Evolutionary conservation across 257 asterid genomes (phyloP), one percentile per base, ranked within the genome.

Genomic region (Cordia subcordata): DNA sequence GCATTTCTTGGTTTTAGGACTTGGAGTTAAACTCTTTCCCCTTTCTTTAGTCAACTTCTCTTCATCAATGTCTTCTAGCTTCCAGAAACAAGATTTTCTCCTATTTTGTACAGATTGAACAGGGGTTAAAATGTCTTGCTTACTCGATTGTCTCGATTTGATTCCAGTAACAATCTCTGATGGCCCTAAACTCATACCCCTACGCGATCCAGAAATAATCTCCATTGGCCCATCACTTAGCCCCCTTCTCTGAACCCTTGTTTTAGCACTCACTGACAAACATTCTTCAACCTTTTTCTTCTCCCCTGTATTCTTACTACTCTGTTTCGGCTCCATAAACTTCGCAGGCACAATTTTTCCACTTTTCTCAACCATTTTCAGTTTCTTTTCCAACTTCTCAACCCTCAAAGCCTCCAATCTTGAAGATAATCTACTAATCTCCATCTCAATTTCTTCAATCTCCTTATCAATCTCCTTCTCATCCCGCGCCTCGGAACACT

Each of bases 191-290:
- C 97, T 90, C 73, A 82, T 55, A 17, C 94, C 94, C 60, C 91
- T 73, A 27, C 91, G 72, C 51, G 66, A 72, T 3, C 70, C 80
- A 4, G 81, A 64, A 8, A 60, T n/a, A 60, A 90, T 87, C 42
- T 92, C 98, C 8, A 72, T 73, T 4, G 98, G 98, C 39, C 96
- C 95, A 54, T 88, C 58, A 80, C 98, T 92, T 5, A 86, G 69
- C 45, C 96, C 95, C 70, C 96, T 88, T 68, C 95, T 77, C 42
- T 67, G 66, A 23, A 45, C 69, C 65, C 53, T 77, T 11, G 68
- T 37, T 75, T 64, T 81, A 0, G 70, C 79, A 35, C 75, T 66
- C 68, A 69, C 1, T 17, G 61, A 42, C 39, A 79, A 53, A 56
- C 60, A 55, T 38, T 80, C 83, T 12, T 72, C 90, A 15, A 56